Evolutionary conservation across 352 stramenopile species (phyloP), one percentile per base, ranked within the genome.

Genomic region (Phytophthora litchii): DNA sequence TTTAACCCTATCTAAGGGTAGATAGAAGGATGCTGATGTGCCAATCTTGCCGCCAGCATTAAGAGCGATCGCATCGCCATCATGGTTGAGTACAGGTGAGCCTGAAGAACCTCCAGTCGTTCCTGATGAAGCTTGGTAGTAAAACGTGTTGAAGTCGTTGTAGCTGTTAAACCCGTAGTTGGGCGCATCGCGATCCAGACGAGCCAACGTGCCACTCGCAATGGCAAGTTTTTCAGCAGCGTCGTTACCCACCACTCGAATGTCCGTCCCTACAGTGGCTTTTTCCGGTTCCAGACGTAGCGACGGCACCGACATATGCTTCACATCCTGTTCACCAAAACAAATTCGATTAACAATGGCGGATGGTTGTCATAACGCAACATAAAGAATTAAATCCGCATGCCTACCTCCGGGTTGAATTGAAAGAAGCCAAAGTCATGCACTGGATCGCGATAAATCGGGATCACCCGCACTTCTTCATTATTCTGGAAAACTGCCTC

Each of bases 81-180:
- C 78, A 41, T 87, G 70, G 55, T 96, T 95, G 6, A 97, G 72
- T 31, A 98, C 91, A 1, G 92, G 92, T 0, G 82, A 95, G 0
- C 92, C 92, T 14, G 87, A 97, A 1, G 81, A 95, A 0, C 92
- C 92, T n/a, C 92, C 91, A 6, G 67, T 75, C 3, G 67, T 75
- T 55, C 67, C 61, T 62, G 87, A 96, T 17, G 87, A 94, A 35
- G 91, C 91, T 50, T 92, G 83, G 54, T 92, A 93, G 74, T 98
- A 98, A 66, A 98, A 98, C 42, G 91, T 98, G 69, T 97, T 97
- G 48, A 96, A 96, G 60, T 98, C 92, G 61, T 95, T 95, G 85
- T 97, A 97, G 54, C 77, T 94, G 61, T 95, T 94, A 49, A 67
- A 89, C 6, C 86, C 87, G 44, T 98, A 98, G 40, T 88, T 79